Evolutionary conservation across 352 stramenopile genomes (phyloP).

Genomic region (Phytophthora multivora): DNA sequence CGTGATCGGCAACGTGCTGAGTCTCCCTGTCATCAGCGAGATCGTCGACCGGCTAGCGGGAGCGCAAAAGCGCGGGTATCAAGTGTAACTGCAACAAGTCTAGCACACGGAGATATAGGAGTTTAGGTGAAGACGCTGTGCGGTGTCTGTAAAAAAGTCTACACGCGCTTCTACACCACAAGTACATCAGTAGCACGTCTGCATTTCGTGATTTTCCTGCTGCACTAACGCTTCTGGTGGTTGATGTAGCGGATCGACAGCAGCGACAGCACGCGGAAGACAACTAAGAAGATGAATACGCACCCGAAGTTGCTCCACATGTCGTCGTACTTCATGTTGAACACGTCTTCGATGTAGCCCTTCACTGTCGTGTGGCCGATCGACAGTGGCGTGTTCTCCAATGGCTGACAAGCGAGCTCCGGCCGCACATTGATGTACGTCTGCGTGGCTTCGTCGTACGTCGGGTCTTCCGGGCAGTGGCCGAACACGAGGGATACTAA

Average conservation of each 20-base stretch:
- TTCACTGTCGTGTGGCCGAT: slow-evolving; percentile 36
- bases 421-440: slow-evolving; percentile 23
- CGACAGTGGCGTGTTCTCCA: slow-evolving; percentile 33
- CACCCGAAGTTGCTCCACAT: slow-evolving; percentile 33
- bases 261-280: slow-evolving; percentile 44
- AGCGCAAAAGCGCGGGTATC: slow-evolving; percentile 84
- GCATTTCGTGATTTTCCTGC: neutral
- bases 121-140: neutral
- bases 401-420: slow-evolving; percentile 41
- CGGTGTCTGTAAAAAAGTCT: no score
- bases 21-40: slow-evolving; percentile 81
- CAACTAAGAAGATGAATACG: slow-evolving; percentile 37
- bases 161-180: no score
- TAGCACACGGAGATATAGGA: slow-evolving; percentile 4
- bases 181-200: no score
- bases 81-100: slow-evolving; percentile 52
- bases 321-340: slow-evolving; percentile 46
- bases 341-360: slow-evolving; percentile 35
- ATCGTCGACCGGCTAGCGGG: slow-evolving; percentile 86
- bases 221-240: slow-evolving; percentile 44
- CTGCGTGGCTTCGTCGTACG: slow-evolving; percentile 24
- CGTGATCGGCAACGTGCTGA: slow-evolving; percentile 89
- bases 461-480: slow-evolving; percentile 32
- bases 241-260: slow-evolving; percentile 48
- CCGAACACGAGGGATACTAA: slow-evolving; percentile 33